These are phyloP conservation scores for Brasilioporus rufonigricans DNA, from an alignment of 768 basidiomycete species.

Conservation along the genomic window DNA sequence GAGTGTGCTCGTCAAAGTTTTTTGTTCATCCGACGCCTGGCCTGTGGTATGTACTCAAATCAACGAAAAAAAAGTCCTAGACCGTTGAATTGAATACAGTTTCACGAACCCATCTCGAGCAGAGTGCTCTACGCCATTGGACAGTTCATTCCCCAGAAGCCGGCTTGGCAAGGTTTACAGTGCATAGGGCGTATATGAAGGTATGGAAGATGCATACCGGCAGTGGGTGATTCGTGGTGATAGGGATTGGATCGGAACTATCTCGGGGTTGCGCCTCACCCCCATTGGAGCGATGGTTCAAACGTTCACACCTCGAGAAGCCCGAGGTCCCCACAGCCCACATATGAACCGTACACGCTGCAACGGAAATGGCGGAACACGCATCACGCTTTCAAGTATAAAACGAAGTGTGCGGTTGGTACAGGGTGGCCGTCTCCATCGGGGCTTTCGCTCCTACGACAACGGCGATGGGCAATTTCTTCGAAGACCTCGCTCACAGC, in stretches of 20 bases:
- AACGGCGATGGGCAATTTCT: slow-evolving; percentile 26
- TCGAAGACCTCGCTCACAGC: slow-evolving; percentile 28
- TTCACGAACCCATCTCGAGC: too few relatives aligned
- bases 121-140: too few relatives aligned
- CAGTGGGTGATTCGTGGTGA: neutral
- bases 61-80: too few relatives aligned
- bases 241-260: neutral
- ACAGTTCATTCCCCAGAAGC: neutral
- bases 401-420: neutral
- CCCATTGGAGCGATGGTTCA: neutral
- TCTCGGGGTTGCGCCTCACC: neutral
- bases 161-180: neutral
- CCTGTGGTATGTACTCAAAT: too few relatives aligned
- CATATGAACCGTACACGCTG: neutral
- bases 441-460: neutral
- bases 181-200: neutral
- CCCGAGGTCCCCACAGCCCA: neutral
- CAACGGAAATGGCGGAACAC: neutral
- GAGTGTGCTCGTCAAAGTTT: too few relatives aligned
- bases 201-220: neutral
- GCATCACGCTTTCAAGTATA: neutral
- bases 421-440: neutral
- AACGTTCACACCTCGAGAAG: neutral
- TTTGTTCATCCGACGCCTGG: too few relatives aligned
- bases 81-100: too few relatives aligned